Evolutionary conservation across 2,329 filamentous ascomycete species (phyloP).

Genomic region (Helotiales sp.): DNA sequence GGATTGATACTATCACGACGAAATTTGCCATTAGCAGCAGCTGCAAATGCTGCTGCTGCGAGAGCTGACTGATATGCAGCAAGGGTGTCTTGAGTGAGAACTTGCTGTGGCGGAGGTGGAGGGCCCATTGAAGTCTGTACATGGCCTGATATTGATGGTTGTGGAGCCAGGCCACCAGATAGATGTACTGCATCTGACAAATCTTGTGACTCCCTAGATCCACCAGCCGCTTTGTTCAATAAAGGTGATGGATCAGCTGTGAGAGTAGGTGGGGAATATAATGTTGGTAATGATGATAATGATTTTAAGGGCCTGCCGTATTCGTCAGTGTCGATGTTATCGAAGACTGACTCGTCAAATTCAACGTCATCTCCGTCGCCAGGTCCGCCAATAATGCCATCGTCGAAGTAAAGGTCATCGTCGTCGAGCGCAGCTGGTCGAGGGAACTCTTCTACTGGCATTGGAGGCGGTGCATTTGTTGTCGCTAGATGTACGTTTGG

Average conservation of each 20-base stretch:
- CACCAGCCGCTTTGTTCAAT: slow-evolving; percentile 22
- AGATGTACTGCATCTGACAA: slow-evolving; percentile 16
- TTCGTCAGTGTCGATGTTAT: slow-evolving; percentile 67
- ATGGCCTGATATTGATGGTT: slow-evolving; percentile 33
- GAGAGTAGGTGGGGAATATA: slow-evolving; percentile 38
- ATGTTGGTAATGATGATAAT: slow-evolving; percentile 37
- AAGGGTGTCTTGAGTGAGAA: slow-evolving; percentile 60
- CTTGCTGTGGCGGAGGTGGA: slow-evolving; percentile 31
- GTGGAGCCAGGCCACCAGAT: slow-evolving; percentile 30
- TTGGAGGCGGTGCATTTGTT: slow-evolving; percentile 10
- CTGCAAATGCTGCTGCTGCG: slow-evolving; percentile 78
- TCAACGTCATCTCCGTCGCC: slow-evolving; percentile 53
- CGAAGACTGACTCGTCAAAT: slow-evolving; percentile 78
- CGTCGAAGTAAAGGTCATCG: slow-evolving; percentile 74
- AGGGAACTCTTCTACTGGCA: slow-evolving; percentile 23
- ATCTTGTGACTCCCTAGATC: neutral
- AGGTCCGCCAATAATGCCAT: slow-evolving; percentile 57
- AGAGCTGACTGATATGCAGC: slow-evolving; percentile 83
- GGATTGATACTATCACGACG: slow-evolving; percentile 54
- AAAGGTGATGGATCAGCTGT: slow-evolving; percentile 28
- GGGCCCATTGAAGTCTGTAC: slow-evolving; percentile 11
- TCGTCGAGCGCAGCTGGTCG: slow-evolving; percentile 45
- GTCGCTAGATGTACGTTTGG: slow-evolving; percentile 6
- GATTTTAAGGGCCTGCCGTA: slow-evolving; percentile 63
- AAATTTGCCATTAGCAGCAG: slow-evolving; percentile 78